Base-by-base conservation (phyloP, 257 asterid genomes). In the Nicotiana otophora region DNA sequence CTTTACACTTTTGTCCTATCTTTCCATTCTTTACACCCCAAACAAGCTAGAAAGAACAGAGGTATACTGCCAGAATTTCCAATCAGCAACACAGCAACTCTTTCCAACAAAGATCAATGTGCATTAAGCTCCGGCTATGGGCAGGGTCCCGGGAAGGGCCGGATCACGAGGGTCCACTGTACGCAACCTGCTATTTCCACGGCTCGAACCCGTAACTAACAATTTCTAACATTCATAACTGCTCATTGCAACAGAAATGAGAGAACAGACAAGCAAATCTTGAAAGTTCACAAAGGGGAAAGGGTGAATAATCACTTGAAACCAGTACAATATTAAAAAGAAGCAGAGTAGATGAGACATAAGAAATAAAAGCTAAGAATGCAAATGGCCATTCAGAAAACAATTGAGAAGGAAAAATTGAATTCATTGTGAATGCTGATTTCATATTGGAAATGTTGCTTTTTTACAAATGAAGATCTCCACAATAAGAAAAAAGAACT, bases 381-480 rank as follows among this genome's bases (percentile, higher is more conserved):
- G 63, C 26, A 58, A 58, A 1, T 58, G 63, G 63, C 23, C 63
- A 58, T 19, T 58, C 15, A 20, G 30, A 61, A 61, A 46, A 74
- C 39, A 74, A 26, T 51, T 74, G 42, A 74, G 16, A 48, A 75
- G 80, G 80, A 7, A 75, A 75, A 75, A 75, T 51, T 75, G 80
- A 75, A 75, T 75, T 46, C 42, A 75, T 75, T 48, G 62, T 26
- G 80, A 75, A 75, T 75, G 63, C 63, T 75, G 16, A 48, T 75
- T 74, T 48, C 80, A 74, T 51, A 51, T 74, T 74, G 80, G 80
- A 74, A 72, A 74, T 48, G 63, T 74, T 74, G 63, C 5, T 51
- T 51, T 51, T 74, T 74, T 51, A 74, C 80, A 74, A 74, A 74
- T 74, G 80, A 51, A 14, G 11, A 74, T 51, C 80, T 74, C 80